Percentiles rank a stretch among this genome's conserved stretches.
These are phyloP conservation scores for Ballota nigra DNA, from an alignment of 257 asterid genomes.

Conservation along the genomic window DNA sequence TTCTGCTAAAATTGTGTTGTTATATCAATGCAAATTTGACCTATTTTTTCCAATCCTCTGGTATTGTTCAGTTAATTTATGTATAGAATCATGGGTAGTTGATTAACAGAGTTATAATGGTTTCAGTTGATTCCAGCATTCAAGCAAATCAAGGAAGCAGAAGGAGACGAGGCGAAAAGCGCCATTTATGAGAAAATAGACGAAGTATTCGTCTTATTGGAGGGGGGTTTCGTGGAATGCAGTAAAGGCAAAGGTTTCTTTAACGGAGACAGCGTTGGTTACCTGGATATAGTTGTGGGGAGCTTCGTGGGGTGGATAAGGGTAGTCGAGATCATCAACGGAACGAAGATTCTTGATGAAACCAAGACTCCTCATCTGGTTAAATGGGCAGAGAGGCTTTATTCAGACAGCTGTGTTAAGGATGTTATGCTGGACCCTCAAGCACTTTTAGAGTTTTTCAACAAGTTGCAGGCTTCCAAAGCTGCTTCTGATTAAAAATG, in stretches of 20 bases:
- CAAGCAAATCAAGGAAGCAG: not conserved
- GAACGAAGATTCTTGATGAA: conserved; percentile 24
- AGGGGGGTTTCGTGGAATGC: conserved; percentile 35
- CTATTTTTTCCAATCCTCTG: no score
- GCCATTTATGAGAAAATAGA: conserved; percentile 21
- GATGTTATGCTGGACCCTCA: conserved; percentile 28
- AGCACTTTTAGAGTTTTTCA: conserved; percentile 19
- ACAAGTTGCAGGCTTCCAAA: conserved; percentile 12
- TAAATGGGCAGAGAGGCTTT: conserved; percentile 34
- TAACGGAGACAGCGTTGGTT: conserved; percentile 40
- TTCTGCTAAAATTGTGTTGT: no score
- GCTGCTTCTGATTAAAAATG: conserved; percentile 11
- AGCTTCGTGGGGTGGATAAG: conserved; percentile 29
- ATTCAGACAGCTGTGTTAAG: conserved; percentile 23
- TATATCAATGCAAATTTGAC: no score
- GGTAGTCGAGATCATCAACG: conserved; percentile 10
- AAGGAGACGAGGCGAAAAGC: conserved; percentile 30
- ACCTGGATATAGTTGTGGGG: conserved; percentile 38
- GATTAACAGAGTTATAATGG: not conserved
- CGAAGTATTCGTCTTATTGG: conserved; percentile 30
- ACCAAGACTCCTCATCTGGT: conserved; percentile 34
- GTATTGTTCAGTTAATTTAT: no score
- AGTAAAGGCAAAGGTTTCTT: conserved; percentile 39
- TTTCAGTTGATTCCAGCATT: conserved; percentile 35
- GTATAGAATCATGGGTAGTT: no score